Percentiles rank a stretch among this genome's conserved stretches.
Evolutionary conservation across 164 flowering plant genomes (phyloP).

Genomic region (Nymphaea thermarum): DNA sequence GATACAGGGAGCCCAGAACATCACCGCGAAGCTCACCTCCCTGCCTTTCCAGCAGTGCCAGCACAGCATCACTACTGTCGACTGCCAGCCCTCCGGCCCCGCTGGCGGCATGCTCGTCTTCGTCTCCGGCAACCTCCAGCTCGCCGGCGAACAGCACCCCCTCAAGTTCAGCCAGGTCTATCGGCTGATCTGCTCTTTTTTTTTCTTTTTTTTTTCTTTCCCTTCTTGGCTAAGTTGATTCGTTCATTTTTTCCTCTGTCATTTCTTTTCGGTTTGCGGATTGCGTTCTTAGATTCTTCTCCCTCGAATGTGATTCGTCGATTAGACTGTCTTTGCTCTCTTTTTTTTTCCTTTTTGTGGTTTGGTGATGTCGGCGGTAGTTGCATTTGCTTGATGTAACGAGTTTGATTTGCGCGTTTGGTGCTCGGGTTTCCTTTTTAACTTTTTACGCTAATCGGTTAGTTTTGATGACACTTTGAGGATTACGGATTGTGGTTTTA

Average conservation of each 20-base stretch:
- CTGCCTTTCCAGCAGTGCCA: conserved; percentile 82
- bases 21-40: conserved; percentile 54
- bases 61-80: conserved; percentile 72
- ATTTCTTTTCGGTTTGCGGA: not conserved
- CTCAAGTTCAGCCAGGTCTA: conserved; percentile 85
- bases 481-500: no score
- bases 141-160: conserved; percentile 73
- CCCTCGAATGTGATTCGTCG: no score
- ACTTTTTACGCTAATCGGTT: no score
- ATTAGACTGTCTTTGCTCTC: no score
- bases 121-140: conserved; percentile 73
- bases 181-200: not conserved
- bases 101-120: conserved; percentile 78
- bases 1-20: conserved; percentile 53
- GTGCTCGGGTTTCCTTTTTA: no score
- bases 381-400: no score
- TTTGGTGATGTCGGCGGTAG: no score
- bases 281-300: not conserved
- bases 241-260: not conserved
- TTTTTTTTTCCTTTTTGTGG: no score
- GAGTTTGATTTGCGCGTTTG: no score
- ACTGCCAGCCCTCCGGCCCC: conserved; percentile 80
- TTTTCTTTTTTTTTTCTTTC: not conserved
- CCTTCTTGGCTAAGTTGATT: not conserved
- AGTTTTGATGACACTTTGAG: no score